Evolutionary conservation across 1,284 basidiomycete species (phyloP).

Genomic region (Malassezia japonica): DNA sequence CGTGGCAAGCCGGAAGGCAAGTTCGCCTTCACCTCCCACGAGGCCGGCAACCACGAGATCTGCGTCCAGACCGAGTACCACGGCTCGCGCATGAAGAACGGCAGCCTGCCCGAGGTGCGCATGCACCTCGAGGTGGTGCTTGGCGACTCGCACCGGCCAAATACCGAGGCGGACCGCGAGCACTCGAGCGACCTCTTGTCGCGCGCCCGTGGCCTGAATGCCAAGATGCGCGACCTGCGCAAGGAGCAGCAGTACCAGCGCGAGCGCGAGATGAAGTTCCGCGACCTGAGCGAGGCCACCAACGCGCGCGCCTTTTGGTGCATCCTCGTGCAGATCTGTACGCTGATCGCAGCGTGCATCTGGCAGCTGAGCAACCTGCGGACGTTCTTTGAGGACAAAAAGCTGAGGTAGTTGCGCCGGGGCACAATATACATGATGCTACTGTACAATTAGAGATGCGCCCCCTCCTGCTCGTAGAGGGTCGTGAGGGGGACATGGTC

Average conservation of each 20-base stretch:
- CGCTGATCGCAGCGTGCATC: constrained; percentile 70
- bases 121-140: constrained; percentile 89
- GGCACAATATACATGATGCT: too few species aligned
- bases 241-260: constrained; percentile 96
- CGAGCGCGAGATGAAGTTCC: constrained; percentile 77
- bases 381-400: constrained; percentile 45
- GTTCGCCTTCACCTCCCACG: constrained; percentile 95
- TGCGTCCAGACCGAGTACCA: constrained; percentile 70
- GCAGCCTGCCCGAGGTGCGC: constrained; percentile 75
- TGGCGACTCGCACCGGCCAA: constrained; percentile 70
- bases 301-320: constrained; percentile 89
- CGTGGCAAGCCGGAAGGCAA: constrained; percentile 77
- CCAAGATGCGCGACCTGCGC: constrained; percentile 80
- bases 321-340: constrained; percentile 72
- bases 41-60: constrained; percentile 90
- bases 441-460: not conserved
- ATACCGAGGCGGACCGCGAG: constrained; percentile 31
- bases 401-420: constrained; percentile 34
- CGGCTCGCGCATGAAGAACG: constrained; percentile 37
- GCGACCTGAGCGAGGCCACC: constrained; percentile 75
- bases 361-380: constrained; percentile 84
- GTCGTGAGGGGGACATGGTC: constrained; percentile 4
- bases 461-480: constrained; percentile 6
- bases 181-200: constrained; percentile 78
- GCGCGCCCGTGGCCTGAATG: constrained; percentile 82